These are phyloP conservation scores for Boletus tomentosulus DNA, from an alignment of 768 basidiomycete genomes.

Conservation along the genomic window DNA sequence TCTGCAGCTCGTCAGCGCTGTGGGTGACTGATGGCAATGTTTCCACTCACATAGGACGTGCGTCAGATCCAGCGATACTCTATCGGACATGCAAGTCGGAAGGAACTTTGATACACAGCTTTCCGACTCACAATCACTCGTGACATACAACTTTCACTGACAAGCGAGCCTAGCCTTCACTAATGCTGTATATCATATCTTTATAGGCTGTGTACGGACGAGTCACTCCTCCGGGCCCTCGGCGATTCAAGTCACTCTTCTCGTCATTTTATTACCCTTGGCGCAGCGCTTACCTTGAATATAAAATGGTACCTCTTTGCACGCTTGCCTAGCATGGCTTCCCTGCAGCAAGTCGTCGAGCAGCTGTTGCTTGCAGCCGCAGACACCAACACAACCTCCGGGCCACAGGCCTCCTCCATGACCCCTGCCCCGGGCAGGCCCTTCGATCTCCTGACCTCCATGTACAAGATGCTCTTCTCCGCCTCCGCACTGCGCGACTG, in stretches of 20 bases:
- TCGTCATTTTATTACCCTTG: not conserved
- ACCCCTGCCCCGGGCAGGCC: constrained; percentile 15
- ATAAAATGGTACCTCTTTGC: constrained; percentile 8
- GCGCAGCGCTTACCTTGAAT: not conserved
- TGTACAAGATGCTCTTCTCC: constrained; percentile 46
- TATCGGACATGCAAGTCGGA: constrained; percentile 11
- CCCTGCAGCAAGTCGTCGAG: constrained; percentile 29
- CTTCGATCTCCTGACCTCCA: constrained; percentile 29
- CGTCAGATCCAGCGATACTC: constrained; percentile 57
- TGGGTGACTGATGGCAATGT: not conserved
- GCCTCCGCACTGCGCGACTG: constrained; percentile 58
- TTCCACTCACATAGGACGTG: constrained; percentile 56
- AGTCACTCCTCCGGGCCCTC: constrained; percentile 4
- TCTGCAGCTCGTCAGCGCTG: constrained; percentile 36
- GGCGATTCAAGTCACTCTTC: no score
- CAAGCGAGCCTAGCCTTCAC: not conserved
- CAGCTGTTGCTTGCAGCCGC: constrained; percentile 25
- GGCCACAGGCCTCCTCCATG: constrained; percentile 11
- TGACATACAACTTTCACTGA: no score
- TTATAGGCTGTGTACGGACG: not conserved
- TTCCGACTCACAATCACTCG: not conserved
- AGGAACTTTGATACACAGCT: not conserved
- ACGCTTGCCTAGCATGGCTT: constrained; percentile 12
- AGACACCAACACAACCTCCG: constrained; percentile 5
- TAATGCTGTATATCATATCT: constrained; percentile 7